These are phyloP conservation scores for Cutaneotrichosporon daszewskae DNA, from an alignment of 1,284 basidiomycete genomes.

Conservation along the genomic window DNA sequence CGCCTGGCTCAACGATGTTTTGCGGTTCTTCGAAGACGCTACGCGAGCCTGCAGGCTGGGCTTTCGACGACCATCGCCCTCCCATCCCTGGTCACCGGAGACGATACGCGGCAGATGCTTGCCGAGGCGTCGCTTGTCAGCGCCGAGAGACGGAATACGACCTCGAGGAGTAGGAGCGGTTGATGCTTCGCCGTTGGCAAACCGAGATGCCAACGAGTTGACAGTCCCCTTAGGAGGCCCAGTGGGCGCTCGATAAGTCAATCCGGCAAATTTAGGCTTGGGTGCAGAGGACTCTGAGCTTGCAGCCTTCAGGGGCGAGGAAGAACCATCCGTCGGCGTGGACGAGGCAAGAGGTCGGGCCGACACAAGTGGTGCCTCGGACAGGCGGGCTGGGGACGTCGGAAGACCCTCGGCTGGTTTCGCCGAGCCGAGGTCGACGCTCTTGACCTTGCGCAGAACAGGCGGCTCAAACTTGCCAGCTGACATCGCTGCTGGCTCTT, in stretches of 20 bases:
- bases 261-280: constrained; percentile 11
- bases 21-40: constrained; percentile 10
- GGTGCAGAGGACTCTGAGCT: no score
- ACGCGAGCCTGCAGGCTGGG: constrained; percentile 5
- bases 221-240: constrained; percentile 17
- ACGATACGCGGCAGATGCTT: constrained; percentile 48
- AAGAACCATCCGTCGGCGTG: no score
- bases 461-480: not conserved
- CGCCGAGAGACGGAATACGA: constrained; percentile 12
- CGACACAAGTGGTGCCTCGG: no score
- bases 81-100: constrained; percentile 44
- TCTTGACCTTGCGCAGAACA: constrained; percentile 14
- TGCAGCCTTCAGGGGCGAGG: not conserved
- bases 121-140: constrained; percentile 42
- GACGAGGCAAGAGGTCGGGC: no score
- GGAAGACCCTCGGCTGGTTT: not conserved
- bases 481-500: no score
- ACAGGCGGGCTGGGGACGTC: not conserved
- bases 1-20: constrained; percentile 25
- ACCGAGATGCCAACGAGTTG: constrained; percentile 14
- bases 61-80: constrained; percentile 23
- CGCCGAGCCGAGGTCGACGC: not conserved
- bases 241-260: constrained; percentile 14
- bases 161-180: constrained; percentile 3
- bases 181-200: constrained; percentile 3